Conservation (phyloP, 345 rosid genomes). For the Toxicodendron radicans region DNA sequence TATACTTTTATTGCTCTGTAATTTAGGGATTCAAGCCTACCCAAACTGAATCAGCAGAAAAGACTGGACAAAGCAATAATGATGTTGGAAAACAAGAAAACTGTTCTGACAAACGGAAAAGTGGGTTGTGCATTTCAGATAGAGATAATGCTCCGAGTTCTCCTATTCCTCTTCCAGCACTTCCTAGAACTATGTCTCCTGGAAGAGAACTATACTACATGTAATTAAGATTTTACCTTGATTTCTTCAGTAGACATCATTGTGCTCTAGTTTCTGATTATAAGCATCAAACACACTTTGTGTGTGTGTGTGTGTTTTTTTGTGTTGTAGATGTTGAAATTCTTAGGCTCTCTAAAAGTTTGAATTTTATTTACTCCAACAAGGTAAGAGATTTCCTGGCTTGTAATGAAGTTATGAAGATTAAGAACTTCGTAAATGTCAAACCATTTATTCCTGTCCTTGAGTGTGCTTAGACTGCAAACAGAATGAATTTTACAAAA, state of each 20-base stretch:
- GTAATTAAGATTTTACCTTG: constrained; percentile 34
- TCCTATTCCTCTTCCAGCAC: constrained; percentile 62
- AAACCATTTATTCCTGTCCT: neutral
- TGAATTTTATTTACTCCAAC: neutral
- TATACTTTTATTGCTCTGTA: neutral
- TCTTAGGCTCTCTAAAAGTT: neutral
- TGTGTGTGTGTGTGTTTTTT: neutral
- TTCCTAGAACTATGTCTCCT: constrained; percentile 34
- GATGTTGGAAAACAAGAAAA: constrained; percentile 26
- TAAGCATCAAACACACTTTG: neutral
- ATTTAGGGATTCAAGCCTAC: constrained; percentile 29
- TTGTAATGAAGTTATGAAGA: neutral
- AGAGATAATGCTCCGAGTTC: constrained; percentile 38
- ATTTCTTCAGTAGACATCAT: neutral
- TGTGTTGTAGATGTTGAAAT: constrained; percentile 7
- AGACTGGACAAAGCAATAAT: constrained; percentile 23
- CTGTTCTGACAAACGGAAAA: constrained; percentile 35
- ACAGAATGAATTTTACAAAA: neutral
- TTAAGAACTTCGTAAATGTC: neutral
- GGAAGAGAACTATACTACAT: constrained; percentile 62
- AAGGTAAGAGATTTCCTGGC: neutral
- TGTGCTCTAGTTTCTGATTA: neutral
- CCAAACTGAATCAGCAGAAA: constrained; percentile 41
- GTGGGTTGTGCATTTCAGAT: constrained; percentile 22
- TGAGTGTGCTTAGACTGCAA: too few species aligned